A percentile compares a stretch with the other conserved stretches of the same genome.
Conservation (phyloP, 2,329 filamentous ascomycete genomes). For the Neonectria neomacrospora region DNA sequence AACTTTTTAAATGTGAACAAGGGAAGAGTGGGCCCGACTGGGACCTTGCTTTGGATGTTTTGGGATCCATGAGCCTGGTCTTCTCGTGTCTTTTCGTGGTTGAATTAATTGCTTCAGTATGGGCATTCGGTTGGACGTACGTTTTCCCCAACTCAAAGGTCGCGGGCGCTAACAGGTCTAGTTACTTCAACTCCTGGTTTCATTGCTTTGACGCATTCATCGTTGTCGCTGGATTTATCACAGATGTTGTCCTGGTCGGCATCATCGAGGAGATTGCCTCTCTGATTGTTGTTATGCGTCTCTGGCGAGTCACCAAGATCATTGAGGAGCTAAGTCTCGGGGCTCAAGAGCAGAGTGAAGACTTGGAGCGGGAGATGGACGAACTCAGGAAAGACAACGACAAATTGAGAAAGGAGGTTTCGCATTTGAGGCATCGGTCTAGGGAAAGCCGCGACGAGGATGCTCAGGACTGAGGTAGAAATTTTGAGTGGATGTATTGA, state of each 20-base stretch:
- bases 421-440: not conserved
- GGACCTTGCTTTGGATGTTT: conserved; percentile 21
- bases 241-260: conserved; percentile 71
- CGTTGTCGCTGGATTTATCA: conserved; percentile 69
- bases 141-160: conserved; percentile 37
- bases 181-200: conserved; percentile 68
- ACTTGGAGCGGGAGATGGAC: conserved; percentile 63
- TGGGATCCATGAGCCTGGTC: conserved; percentile 57
- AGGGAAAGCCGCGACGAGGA: not conserved
- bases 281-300: conserved; percentile 72
- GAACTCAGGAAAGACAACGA: conserved; percentile 61
- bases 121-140: conserved; percentile 70
- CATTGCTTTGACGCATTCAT: conserved; percentile 73
- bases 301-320: conserved; percentile 78
- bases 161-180: conserved; percentile 42
- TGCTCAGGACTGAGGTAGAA: too few species aligned
- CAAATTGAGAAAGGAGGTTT: conserved; percentile 5
- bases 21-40: conserved; percentile 19
- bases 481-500: not conserved
- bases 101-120: conserved; percentile 68
- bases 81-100: conserved; percentile 74
- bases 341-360: conserved; percentile 70
- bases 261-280: conserved; percentile 71
- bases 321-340: conserved; percentile 74
- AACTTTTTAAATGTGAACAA: conserved; percentile 26